Conservation (phyloP, 441 rosid species). For the Pelargonium australe region DNA sequence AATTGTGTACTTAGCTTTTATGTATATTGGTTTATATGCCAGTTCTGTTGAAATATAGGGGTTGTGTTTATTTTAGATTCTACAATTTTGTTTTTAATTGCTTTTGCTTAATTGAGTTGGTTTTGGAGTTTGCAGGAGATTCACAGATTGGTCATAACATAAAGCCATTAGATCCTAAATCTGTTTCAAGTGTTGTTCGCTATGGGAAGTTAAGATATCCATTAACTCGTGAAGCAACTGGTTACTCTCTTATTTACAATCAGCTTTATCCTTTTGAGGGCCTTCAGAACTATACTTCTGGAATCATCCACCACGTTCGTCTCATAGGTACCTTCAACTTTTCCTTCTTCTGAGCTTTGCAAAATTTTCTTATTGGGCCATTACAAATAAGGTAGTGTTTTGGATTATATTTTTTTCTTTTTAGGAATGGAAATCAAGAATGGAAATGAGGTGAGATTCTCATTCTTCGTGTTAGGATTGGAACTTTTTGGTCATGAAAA, state of each 20-base stretch:
- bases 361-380: background rate
- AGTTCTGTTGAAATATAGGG: background rate
- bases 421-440: too few species aligned
- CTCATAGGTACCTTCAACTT: constrained; percentile 38
- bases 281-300: constrained; percentile 77
- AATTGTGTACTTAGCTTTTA: too few species aligned
- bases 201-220: constrained; percentile 43
- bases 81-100: background rate
- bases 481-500: too few species aligned
- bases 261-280: constrained; percentile 85
- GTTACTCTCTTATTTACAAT: constrained; percentile 61
- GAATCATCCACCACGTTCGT: constrained; percentile 76
- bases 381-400: background rate
- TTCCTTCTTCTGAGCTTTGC: background rate
- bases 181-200: constrained; percentile 47
- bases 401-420: background rate
- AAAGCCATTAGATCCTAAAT: constrained; percentile 54
- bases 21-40: too few species aligned
- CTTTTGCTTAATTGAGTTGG: background rate
- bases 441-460: too few species aligned
- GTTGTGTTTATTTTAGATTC: background rate
- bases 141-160: constrained; percentile 55
- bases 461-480: too few species aligned
- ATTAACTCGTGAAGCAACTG: constrained; percentile 43
- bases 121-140: constrained; percentile 39